A percentile compares a stretch with the other conserved stretches of the same genome.
These are phyloP conservation scores for Bipolaris victoriae DNA, from an alignment of 2,329 filamentous ascomycete species.

Conservation along the genomic window DNA sequence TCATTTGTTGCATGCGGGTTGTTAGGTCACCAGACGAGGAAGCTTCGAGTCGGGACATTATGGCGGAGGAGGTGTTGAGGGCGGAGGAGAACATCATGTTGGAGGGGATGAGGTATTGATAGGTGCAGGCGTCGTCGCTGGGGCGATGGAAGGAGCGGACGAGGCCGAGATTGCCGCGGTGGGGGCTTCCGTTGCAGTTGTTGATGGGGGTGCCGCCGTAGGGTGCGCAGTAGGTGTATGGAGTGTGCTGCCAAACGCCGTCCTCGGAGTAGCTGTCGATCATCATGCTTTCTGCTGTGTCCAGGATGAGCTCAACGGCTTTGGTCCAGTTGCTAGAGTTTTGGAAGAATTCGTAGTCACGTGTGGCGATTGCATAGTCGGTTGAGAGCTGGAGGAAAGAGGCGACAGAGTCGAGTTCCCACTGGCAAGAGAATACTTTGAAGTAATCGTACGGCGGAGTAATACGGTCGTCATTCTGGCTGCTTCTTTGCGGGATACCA, in stretches of 20 bases:
- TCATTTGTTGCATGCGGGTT: slow-evolving; percentile 62
- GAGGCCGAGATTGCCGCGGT: slow-evolving; percentile 56
- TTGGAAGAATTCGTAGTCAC: slow-evolving; percentile 55
- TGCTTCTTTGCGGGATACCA: slow-evolving; percentile 46
- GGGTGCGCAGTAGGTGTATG: slow-evolving; percentile 55
- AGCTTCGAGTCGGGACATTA: slow-evolving; percentile 57
- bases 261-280: slow-evolving; percentile 54
- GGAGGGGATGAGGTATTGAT: slow-evolving; percentile 56
- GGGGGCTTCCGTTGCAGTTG: slow-evolving; percentile 57
- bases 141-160: slow-evolving; percentile 58
- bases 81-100: slow-evolving; percentile 76
- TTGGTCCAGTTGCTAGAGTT: slow-evolving; percentile 53
- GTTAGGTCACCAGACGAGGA: slow-evolving; percentile 52
- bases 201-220: slow-evolving; percentile 59
- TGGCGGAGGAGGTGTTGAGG: slow-evolving; percentile 59
- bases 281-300: slow-evolving; percentile 54
- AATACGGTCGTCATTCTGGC: slow-evolving; percentile 52
- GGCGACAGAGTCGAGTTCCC: slow-evolving; percentile 59
- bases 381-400: slow-evolving; percentile 56
- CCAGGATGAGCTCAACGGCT: slow-evolving; percentile 52
- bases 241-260: slow-evolving; percentile 52
- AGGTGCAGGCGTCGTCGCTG: slow-evolving; percentile 58
- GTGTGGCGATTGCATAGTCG: slow-evolving; percentile 55
- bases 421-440: slow-evolving; percentile 59
- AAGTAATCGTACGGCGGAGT: slow-evolving; percentile 52